Evolutionary conservation across 2,329 filamentous ascomycete species (phyloP).

Genomic region (Microdochium trichocladiopsis): DNA sequence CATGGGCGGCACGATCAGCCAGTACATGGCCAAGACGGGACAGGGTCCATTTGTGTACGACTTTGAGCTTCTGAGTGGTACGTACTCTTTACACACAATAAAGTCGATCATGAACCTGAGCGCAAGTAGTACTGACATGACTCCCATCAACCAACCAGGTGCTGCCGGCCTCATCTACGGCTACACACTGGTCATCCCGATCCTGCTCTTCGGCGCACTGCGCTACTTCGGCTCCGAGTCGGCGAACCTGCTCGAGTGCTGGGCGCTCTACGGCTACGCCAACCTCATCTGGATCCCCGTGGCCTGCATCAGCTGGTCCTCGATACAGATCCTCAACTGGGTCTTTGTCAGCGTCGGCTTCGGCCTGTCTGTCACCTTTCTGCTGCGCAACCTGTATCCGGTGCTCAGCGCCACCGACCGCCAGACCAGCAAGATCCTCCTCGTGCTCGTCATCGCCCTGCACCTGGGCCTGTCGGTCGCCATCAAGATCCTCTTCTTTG

Average conservation of each 20-base stretch:
- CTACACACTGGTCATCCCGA: constrained; percentile 82
- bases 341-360: constrained; percentile 86
- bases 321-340: constrained; percentile 82
- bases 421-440: constrained; percentile 81
- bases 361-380: constrained; percentile 72
- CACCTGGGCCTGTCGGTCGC: constrained; percentile 88
- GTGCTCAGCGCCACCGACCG: constrained; percentile 88
- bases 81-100: constrained; percentile 13
- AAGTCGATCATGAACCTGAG: neutral
- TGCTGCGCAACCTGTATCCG: constrained; percentile 82
- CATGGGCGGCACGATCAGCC: constrained; percentile 87
- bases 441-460: constrained; percentile 75
- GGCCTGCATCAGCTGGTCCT: constrained; percentile 84
- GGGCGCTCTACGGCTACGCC: constrained; percentile 90
- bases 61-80: constrained; percentile 80
- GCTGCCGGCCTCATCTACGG: constrained; percentile 92
- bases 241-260: constrained; percentile 90
- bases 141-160: constrained; percentile 31
- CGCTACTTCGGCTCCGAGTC: constrained; percentile 94
- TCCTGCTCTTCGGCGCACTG: constrained; percentile 78
- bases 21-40: constrained; percentile 69
- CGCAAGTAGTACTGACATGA: neutral
- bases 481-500: constrained; percentile 97
- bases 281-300: constrained; percentile 98
- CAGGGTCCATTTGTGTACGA: constrained; percentile 80